These are phyloP conservation scores for Chlamydomonas applanata DNA, from an alignment of 139 green algal genomes.

Conservation along the genomic window DNA sequence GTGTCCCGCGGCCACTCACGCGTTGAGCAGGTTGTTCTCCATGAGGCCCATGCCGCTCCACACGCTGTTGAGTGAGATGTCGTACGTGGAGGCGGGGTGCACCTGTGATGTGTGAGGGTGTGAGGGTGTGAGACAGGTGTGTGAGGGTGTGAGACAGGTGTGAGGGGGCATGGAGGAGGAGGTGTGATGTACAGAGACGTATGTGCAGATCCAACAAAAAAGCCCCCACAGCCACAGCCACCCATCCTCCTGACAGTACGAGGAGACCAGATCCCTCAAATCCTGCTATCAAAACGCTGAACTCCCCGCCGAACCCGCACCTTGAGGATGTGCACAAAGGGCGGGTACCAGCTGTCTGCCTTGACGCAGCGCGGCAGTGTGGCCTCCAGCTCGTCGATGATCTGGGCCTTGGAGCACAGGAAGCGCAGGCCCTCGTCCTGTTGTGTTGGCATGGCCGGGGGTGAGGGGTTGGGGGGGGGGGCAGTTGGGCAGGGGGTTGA, in stretches of 20 bases:
- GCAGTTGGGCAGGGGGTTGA: no score
- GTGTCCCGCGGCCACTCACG: constrained; percentile 16
- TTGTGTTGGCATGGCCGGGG: no score
- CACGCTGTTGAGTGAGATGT: constrained; percentile 43
- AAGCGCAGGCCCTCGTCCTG: constrained; percentile 46
- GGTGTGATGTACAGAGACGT: no score
- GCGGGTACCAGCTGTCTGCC: constrained; percentile 20
- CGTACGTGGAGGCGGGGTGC: constrained; percentile 17
- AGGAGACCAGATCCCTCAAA: neutral
- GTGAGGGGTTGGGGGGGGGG: neutral
- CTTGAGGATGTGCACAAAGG: constrained; percentile 59
- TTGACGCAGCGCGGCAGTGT: neutral
- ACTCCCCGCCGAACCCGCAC: neutral
- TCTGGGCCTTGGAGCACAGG: constrained; percentile 42
- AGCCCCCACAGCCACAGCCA: no score
- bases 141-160: no score
- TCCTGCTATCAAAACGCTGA: no score
- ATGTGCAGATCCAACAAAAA: no score
- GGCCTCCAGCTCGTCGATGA: constrained; percentile 63
- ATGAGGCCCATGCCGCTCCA: constrained; percentile 49
- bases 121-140: neutral
- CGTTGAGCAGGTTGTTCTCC: constrained; percentile 45
- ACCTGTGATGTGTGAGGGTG: constrained; percentile 5
- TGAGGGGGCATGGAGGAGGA: no score
- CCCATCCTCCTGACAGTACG: neutral